Evolutionary conservation across 2,329 filamentous ascomycete species (phyloP), one percentile per base, ranked within the genome.

Genomic region (Aspergillus sojae): DNA sequence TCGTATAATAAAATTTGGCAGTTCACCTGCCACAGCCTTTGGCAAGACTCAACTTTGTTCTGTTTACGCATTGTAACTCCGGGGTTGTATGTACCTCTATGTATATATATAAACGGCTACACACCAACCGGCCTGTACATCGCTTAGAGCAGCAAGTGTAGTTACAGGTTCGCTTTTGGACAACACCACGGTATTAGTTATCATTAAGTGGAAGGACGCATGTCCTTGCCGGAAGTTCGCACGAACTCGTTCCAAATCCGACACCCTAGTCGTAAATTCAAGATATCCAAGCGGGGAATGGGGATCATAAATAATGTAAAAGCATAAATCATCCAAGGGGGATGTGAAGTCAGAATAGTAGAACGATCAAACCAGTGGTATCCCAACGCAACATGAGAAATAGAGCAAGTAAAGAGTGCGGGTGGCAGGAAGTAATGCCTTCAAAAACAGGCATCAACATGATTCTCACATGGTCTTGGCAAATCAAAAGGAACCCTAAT

Each of bases 311-410:
- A 59, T 39, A 61, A 61, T 34, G 26, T 34, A 21, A 34, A 50
- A 41, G 34, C 55, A 60, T 46, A 36, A 58, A 50, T 60, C 48
- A 53, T 64, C 55, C 69, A 68, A 68, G 57, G 59, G 61, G 57
- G 54, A 63, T 61, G 41, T 45, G 54, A 60, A 62, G 61, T 60
- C 59, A 65, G 43, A 61, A 64, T 46, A 59, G 59, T 53, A 65
- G 58, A 65, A 61, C 56, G 43, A 65, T 63, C 59, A 67, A 62
- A 60, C 34, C 61, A 62, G 62, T 67, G 68, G 68, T 65, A 67
- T 68, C 67, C 66, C 62, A 68, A 65, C 56, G 57, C 62, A 50
- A 54, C 48, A 64, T 62, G 48, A 61, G 46, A 57, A 50, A 59
- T 48, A 62, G 48, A 48, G 50, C 32, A 61, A 57, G 60, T 57